A percentile compares a stretch with the other conserved stretches of the same genome.
These are phyloP conservation scores for Panicum hallii DNA, from an alignment of 202 grass and related monocot genomes.

Conservation along the genomic window DNA sequence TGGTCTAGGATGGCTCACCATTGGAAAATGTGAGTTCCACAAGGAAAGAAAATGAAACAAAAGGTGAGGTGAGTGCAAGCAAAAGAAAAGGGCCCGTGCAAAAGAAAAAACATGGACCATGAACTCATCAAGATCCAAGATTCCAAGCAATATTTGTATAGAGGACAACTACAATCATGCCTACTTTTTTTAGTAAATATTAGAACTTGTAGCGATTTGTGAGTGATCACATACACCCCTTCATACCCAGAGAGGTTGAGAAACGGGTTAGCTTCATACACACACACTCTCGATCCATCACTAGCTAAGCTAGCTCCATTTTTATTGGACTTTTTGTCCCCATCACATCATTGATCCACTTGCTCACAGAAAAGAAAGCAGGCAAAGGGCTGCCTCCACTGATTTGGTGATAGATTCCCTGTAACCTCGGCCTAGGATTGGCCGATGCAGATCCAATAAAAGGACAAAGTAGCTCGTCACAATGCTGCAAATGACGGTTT, in stretches of 20 bases:
- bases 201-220: too few relatives aligned
- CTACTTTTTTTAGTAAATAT: too few relatives aligned
- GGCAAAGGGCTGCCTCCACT: neutral
- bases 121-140: too few relatives aligned
- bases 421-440: conserved; percentile 25
- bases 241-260: neutral
- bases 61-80: neutral
- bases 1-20: conserved; percentile 15
- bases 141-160: too few relatives aligned
- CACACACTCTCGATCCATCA: neutral
- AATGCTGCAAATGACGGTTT: neutral
- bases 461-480: conserved; percentile 8
- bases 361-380: neutral
- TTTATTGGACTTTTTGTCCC: neutral
- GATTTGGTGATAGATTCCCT: neutral
- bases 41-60: neutral
- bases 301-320: neutral
- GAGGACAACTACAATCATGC: too few relatives aligned
- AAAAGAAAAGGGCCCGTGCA: neutral
- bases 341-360: conserved; percentile 1
- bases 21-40: neutral
- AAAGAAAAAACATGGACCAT: neutral
- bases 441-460: conserved; percentile 23
- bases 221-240: neutral
- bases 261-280: neutral